Percentiles rank a stretch among this genome's conserved stretches.
Conservation (phyloP, 2,329 filamentous ascomycete genomes). For the Neopestalotiopsis rosae region DNA sequence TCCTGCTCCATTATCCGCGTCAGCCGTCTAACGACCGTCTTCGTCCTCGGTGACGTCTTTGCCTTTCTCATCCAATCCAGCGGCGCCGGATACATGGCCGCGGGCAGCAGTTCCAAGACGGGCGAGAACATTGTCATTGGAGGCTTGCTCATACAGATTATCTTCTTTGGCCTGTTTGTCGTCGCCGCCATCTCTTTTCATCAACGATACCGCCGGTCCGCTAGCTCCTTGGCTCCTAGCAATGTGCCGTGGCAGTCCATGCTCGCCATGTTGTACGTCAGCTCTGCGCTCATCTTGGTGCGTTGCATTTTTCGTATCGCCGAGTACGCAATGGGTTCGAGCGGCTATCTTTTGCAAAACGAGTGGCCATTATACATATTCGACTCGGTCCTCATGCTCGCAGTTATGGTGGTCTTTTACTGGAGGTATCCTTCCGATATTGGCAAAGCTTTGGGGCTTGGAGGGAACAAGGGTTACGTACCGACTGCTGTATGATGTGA, state of each 20-base stretch:
- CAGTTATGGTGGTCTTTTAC: conserved; percentile 36
- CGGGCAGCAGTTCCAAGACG: conserved; percentile 31
- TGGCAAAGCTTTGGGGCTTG: too few species aligned
- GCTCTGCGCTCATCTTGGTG: conserved; percentile 47
- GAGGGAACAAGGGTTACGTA: too few species aligned
- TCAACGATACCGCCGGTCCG: conserved; percentile 19
- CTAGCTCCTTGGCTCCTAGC: not conserved
- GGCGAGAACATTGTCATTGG: conserved; percentile 60
- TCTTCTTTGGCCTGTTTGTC: conserved; percentile 62
- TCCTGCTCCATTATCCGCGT: conserved; percentile 21
- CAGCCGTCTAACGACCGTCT: conserved; percentile 57
- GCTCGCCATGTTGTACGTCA: conserved; percentile 44
- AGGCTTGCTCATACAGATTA: conserved; percentile 62
- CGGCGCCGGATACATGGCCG: conserved; percentile 44
- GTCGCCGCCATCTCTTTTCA: conserved; percentile 55
- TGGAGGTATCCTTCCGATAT: not conserved
- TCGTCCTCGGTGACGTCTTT: conserved; percentile 59
- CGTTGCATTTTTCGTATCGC: conserved; percentile 49
- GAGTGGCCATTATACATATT: conserved; percentile 49
- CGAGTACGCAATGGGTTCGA: conserved; percentile 47
- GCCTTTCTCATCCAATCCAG: conserved; percentile 56
- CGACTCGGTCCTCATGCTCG: conserved; percentile 46
- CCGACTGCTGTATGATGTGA: too few species aligned
- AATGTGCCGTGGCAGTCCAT: conserved; percentile 23
- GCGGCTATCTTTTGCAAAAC: conserved; percentile 45